These are phyloP conservation scores for Citrus sp. DNA, from an alignment of 345 rosid genomes.

Conservation along the genomic window DNA sequence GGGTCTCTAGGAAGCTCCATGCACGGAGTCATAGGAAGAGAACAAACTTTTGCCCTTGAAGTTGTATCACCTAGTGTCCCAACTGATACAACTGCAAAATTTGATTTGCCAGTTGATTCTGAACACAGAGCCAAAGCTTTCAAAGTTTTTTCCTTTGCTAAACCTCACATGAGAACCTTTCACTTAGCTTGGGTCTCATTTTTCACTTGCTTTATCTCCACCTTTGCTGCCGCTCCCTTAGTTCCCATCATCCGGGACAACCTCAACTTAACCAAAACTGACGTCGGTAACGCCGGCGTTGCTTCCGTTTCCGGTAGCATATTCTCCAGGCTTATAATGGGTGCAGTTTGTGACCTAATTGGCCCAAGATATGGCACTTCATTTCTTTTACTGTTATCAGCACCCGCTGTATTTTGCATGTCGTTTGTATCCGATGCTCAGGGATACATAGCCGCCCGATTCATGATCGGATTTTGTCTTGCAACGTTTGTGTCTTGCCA, in stretches of 20 bases:
- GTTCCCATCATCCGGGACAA: constrained; percentile 82
- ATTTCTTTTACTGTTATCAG: constrained; percentile 66
- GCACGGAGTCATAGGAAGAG: constrained; percentile 72
- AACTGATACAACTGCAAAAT: constrained; percentile 56
- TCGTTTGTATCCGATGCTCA: constrained; percentile 61
- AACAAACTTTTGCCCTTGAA: constrained; percentile 62
- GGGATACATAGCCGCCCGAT: constrained; percentile 74
- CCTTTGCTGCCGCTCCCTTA: constrained; percentile 89
- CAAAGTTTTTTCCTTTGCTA: constrained; percentile 63
- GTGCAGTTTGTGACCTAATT: constrained; percentile 76
- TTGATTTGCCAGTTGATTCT: constrained; percentile 68
- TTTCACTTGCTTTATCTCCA: constrained; percentile 82
- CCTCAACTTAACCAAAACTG: constrained; percentile 65
- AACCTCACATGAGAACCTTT: constrained; percentile 90
- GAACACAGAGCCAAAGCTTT: constrained; percentile 81
- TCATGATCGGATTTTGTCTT: constrained; percentile 91
- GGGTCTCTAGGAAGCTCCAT: constrained; percentile 75
- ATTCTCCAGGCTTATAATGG: constrained; percentile 86
- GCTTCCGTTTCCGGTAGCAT: constrained; percentile 93
- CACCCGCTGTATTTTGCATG: constrained; percentile 92
- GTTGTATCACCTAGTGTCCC: constrained; percentile 59
- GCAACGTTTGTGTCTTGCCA: constrained; percentile 92
- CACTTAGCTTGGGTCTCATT: constrained; percentile 91
- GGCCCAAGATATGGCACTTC: constrained; percentile 86
- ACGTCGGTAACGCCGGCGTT: constrained; percentile 78